Conservation (phyloP, 169 alveolate genomes). For the Perkinsus marinus region DNA sequence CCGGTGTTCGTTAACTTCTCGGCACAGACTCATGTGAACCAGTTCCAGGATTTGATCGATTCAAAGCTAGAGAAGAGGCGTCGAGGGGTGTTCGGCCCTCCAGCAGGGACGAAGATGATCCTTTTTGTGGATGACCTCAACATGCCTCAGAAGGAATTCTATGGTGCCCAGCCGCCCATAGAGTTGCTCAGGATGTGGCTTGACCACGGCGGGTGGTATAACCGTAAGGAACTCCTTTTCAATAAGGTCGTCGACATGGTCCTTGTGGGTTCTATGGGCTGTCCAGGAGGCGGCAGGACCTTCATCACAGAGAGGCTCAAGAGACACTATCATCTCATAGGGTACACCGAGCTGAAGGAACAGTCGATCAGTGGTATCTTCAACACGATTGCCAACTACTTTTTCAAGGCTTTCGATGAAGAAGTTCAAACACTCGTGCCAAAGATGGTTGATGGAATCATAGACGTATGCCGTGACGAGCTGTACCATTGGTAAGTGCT, state of each 20-base stretch:
- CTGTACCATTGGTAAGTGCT: not conserved
- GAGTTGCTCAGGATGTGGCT: constrained; percentile 81
- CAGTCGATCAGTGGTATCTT: constrained; percentile 59
- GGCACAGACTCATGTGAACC: constrained; percentile 82
- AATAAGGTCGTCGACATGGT: constrained; percentile 39
- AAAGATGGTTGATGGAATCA: constrained; percentile 42
- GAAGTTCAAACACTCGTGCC: constrained; percentile 39
- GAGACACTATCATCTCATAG: constrained; percentile 73
- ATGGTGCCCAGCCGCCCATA: constrained; percentile 86
- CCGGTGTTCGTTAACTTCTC: constrained; percentile 65
- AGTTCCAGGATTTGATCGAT: constrained; percentile 66
- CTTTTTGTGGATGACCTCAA: constrained; percentile 81
- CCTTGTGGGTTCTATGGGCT: constrained; percentile 81
- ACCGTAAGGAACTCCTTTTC: not conserved
- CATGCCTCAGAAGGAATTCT: constrained; percentile 83
- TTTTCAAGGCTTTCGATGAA: constrained; percentile 49
- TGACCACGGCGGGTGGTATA: constrained; percentile 77
- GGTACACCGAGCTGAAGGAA: constrained; percentile 65
- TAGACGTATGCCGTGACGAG: constrained; percentile 33
- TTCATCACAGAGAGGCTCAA: constrained; percentile 65
- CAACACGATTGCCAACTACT: constrained; percentile 48
- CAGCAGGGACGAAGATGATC: constrained; percentile 69
- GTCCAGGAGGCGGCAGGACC: constrained; percentile 88
- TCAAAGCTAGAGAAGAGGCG: constrained; percentile 72
- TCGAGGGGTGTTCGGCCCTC: constrained; percentile 80